These are phyloP conservation scores for Triangularia setosa DNA, from an alignment of 2,329 filamentous ascomycete species.

Conservation along the genomic window DNA sequence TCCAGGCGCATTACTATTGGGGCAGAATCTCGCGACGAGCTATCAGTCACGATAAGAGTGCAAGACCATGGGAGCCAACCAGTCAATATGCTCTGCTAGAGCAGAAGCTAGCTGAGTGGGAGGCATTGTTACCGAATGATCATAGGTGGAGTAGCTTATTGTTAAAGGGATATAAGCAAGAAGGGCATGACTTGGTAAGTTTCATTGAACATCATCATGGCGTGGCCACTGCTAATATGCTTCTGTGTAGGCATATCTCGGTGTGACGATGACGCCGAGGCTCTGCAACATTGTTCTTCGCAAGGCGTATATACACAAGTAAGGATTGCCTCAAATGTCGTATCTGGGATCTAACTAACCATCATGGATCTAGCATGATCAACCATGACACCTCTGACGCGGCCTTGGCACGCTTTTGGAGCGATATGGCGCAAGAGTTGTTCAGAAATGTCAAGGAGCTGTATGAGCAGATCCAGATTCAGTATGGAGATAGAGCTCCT, in stretches of 20 bases:
- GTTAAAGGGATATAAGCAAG: slow-evolving; percentile 43
- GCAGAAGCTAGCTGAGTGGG: slow-evolving; percentile 44
- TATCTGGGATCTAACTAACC: slow-evolving; percentile 13
- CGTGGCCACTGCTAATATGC: neutral
- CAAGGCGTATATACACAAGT: slow-evolving; percentile 52
- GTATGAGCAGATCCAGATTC: slow-evolving; percentile 49
- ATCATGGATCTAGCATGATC: slow-evolving; percentile 38
- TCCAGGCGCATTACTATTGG: slow-evolving; percentile 54
- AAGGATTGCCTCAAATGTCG: neutral
- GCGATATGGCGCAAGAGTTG: slow-evolving; percentile 42
- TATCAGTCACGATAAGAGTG: slow-evolving; percentile 41
- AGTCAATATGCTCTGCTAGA: slow-evolving; percentile 48
- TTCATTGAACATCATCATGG: neutral
- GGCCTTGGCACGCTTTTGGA: slow-evolving; percentile 38
- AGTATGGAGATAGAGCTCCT: slow-evolving; percentile 43
- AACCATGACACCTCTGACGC: slow-evolving; percentile 38
- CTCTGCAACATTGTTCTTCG: slow-evolving; percentile 55
- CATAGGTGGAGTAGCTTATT: slow-evolving; percentile 45
- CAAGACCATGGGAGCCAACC: slow-evolving; percentile 43
- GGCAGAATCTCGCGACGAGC: slow-evolving; percentile 48
- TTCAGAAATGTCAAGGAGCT: slow-evolving; percentile 46
- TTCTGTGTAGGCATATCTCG: slow-evolving; percentile 45
- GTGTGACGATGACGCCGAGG: slow-evolving; percentile 51
- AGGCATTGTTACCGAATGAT: slow-evolving; percentile 42
- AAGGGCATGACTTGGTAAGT: slow-evolving; percentile 48